Base-by-base conservation (phyloP, 495 filamentous ascomycete species). In the Hyaloscypha finlandica region DNA sequence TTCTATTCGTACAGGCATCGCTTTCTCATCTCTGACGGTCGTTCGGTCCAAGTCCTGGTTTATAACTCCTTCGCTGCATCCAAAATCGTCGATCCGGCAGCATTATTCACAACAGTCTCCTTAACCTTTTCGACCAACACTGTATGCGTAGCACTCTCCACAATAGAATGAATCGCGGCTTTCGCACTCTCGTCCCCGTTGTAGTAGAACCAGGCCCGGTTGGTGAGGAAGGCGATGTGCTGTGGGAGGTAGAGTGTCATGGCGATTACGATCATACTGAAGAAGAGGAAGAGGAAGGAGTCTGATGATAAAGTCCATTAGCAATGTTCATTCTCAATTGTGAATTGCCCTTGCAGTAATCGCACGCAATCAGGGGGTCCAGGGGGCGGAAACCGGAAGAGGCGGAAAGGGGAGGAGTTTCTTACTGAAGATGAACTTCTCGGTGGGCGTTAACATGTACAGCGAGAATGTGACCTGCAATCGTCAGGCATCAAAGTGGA, bases 181-280 rank as follows among this genome's bases (percentile, higher is more conserved):
- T 71, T 72, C 37, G 75, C 74, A 63, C 33, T 74, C 64, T 92
- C 90, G 72, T 94, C 92, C 59, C 92, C 92, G 65, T 86, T 88
- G 71, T 92, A 92, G 83, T 99, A 99, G 81, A 97, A 99, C 88
- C 92, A 96, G 32, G 93, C 86, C 73, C 94, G 89, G 71, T 84
- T 84, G 70, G 89, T 84, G 72, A 99, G 88, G 68, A 87, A 85
- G 68, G 86, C 80, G 72, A 98, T 76, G 77, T 98, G 95, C 67
- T 94, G 88, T 25, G 95, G 95, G 22, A 99, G 90, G 81, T 99
- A 99, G 67, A 98, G 86, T 53, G 90, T 90, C 70, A 86, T 87
- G 64, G 91, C 95, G 71, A 93, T 90, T 68, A 93, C 83, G 73
- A 96, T 86, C 83, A 98, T 89, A 70, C 87, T 87, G 77, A 92